Base-by-base conservation (phyloP, 345 rosid genomes). In the Microthlaspi erraticum region DNA sequence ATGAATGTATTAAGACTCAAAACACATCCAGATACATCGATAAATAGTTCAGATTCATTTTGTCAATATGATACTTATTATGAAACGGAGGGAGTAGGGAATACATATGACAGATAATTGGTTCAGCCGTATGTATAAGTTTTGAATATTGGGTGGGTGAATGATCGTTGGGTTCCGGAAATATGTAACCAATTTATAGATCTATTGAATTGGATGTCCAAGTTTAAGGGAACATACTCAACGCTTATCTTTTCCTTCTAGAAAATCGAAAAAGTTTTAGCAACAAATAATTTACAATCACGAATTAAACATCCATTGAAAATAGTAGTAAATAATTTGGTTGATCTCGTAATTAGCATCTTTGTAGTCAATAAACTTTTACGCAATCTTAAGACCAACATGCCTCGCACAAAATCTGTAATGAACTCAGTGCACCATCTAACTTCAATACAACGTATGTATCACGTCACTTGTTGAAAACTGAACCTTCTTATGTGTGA, bases 201-300 rank as follows among this genome's bases (percentile, higher is more conserved):
- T 70, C 52, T 10, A 52, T 61, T 71, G 17, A 72, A 63, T 63
- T 71, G 11, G 26, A 52, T 71, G 76, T 71, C 55, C 7, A 62
- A 43, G 55, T 62, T 8, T 46, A 41, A 41, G 76, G 76, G 76
- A 54, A 72, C 70, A 72, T 64, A 45, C 50, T 34, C 58, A 45
- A 46, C 10, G 7, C 64, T 43, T 26, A 26, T 64, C 37, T 38
- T 10, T 44, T 34, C 18, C 46, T 63, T 72, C 12, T 29, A 64
- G 49, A 72, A 37, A 71, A 39, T 41, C 4, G 36, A 49, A 58
- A 49, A 60, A 14, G 74, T 70, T 34, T 50, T 60, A n/a, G 45
- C 60, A 50, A 19, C 61, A 50, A 18, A 32, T 60, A 13, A 61
- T 70, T 67, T 50, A 17, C 52, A 18, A 38, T 60, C 36, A 51